Evolutionary conservation across 176 grass and related monocot species (phyloP), one percentile per base, ranked within the genome.

Genomic region (Rhipidocladum racemiflorum): DNA sequence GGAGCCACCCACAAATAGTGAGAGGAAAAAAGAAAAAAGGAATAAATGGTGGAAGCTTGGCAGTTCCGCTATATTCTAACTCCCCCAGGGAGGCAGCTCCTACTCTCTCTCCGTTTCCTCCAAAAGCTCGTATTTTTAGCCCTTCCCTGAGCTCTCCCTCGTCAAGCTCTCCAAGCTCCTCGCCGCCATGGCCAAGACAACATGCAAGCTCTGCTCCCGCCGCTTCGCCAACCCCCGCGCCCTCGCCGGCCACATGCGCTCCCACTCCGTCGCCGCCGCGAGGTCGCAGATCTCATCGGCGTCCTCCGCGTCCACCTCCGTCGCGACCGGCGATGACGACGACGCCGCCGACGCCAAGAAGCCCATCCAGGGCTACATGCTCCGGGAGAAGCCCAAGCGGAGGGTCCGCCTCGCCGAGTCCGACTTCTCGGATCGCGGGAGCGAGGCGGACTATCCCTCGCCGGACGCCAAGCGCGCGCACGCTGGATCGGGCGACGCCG

Each of bases 161-260:
- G 42, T 67, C 89, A 46, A 55, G 71, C 35, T 86, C 43, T 64
- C 77, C 77, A 27, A 64, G 80, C 72, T 70, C 72, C 72, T 86
- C 65, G 84, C 71, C 65, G 84, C 71, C 70, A 97, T 97, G 94
- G 81, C 87, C 74, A 88, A 89, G 83, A 85, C 65, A 88, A 70
- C 81, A 75, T 94, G 92, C 84, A 91, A 54, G 86, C 84, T 91
- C 68, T 91, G 92, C 92, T 81, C 21, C 75, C 92, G 92, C 78
- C 92, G 89, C 89, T 94, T 94, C 84, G 67, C 81, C 54, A 94
- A 67, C 61, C 84, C 77, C 24, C 87, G 83, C 25, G 89, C 89
- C 27, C 88, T 97, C 35, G 83, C 89, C 8, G 87, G 92, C 51
- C 92, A 97, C 90, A 94, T 90, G 88, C 88, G 92, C 56, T 90